Base-by-base conservation (phyloP, 2,329 filamentous ascomycete species). In the Fusarium austroafricanum region DNA sequence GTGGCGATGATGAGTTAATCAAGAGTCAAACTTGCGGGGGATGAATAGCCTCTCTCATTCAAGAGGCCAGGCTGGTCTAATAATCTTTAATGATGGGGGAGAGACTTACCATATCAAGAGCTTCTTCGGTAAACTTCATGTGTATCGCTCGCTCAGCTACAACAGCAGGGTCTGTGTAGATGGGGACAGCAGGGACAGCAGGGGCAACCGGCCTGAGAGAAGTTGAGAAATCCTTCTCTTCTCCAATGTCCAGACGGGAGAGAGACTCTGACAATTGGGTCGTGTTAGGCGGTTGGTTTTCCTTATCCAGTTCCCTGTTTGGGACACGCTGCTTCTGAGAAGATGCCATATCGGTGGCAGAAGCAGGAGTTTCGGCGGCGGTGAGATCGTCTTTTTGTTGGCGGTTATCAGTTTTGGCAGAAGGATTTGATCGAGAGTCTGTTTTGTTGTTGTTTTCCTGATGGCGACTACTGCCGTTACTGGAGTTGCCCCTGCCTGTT, bases 61-160 rank as follows among this genome's bases (percentile, higher is more conserved):
- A 12, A 26, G 40, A 49, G 46, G 21, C 15, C 21, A 21, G 23
- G 6, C n/a, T 49, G 28, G 15, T 12, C 17, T 10, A 11, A 18
- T n/a, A 28, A 15, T 15, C 26, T 26, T 26, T 8, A 26, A 26
- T 10, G 9, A 26, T n/a, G 10, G 12, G 28, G 10, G 31, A 12
- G 6, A 20, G n/a, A 77, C 83, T 73, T 82, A 95, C 92, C 93
- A 97, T 96, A 71, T 89, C 86, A 71, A 97, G 86, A 65, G 94
- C 94, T 77, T 95, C 90, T 71, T 90, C 87, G 88, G 96, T 97
- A 80, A 94, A 97, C 42, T 76, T 78, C 70, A 79, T 71, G 58
- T 81, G 78, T 63, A 75, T 70, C 21, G 75, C 77, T 45, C 76
- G 71, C 61, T 79, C 77, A 18, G 74, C 76, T 31, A 75, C 57